These are phyloP conservation scores for Colletotrichum sp. DNA, from an alignment of 2,329 filamentous ascomycete genomes.

Conservation along the genomic window DNA sequence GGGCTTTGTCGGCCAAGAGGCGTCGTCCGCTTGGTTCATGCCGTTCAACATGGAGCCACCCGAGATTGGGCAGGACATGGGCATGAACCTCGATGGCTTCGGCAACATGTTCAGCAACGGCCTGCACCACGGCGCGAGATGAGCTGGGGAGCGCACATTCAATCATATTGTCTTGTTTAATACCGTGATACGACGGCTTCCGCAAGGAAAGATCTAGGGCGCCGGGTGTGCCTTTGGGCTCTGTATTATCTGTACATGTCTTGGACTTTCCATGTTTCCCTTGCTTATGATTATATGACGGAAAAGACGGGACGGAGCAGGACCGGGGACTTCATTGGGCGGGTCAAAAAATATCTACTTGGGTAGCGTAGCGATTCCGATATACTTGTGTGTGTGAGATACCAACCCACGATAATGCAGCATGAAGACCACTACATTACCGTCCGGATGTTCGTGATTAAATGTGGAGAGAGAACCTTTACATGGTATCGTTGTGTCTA, in stretches of 20 bases:
- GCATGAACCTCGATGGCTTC: conserved; percentile 53
- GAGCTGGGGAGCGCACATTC: not conserved
- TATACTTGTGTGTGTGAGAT: conserved; percentile 9
- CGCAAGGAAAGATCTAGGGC: not conserved
- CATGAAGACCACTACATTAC: not conserved
- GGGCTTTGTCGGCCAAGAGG: conserved; percentile 42
- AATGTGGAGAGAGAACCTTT: not conserved
- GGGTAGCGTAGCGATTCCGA: conserved; percentile 5
- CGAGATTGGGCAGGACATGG: conserved; percentile 56
- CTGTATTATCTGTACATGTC: not conserved
- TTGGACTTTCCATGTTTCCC: not conserved
- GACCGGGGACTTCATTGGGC: not conserved
- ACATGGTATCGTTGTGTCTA: conserved; percentile 17
- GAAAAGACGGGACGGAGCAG: not conserved
- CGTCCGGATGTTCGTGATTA: not conserved
- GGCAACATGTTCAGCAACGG: conserved; percentile 50
- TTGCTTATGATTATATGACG: not conserved
- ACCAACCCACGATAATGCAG: not conserved
- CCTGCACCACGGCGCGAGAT: conserved; percentile 27
- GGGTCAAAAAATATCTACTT: not conserved
- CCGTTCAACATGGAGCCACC: conserved; percentile 90
- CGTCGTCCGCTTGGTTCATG: conserved; percentile 83
- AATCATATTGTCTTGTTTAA: not conserved
- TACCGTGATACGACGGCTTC: not conserved
- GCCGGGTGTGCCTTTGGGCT: not conserved